These are phyloP conservation scores for Monosporascus ibericus DNA, from an alignment of 2,329 filamentous ascomycete species.

Conservation along the genomic window DNA sequence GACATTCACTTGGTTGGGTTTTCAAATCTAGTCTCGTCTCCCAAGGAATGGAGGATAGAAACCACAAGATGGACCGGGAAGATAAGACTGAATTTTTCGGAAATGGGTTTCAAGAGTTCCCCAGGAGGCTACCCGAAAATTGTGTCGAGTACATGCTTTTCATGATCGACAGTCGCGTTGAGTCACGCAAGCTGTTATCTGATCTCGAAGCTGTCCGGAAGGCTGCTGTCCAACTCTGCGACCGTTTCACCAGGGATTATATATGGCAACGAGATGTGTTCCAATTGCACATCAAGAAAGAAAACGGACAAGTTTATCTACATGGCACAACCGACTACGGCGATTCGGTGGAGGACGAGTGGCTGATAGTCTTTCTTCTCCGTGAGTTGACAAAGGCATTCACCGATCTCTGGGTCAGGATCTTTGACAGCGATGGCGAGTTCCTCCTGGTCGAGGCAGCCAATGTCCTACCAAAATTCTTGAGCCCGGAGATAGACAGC, in stretches of 20 bases:
- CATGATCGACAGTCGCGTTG: slow-evolving; percentile 53
- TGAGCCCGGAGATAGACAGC: slow-evolving; percentile 83
- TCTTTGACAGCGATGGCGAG: slow-evolving; percentile 86
- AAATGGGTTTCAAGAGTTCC: slow-evolving; percentile 25
- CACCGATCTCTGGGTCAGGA: slow-evolving; percentile 70
- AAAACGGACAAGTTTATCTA: slow-evolving; percentile 55
- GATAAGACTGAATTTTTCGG: slow-evolving; percentile 21
- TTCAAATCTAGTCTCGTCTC: neutral
- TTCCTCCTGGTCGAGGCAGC: slow-evolving; percentile 94
- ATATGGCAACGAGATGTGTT: slow-evolving; percentile 93
- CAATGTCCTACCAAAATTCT: slow-evolving; percentile 78
- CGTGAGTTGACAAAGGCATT: slow-evolving; percentile 72
- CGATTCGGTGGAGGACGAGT: slow-evolving; percentile 94
- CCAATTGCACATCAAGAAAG: slow-evolving; percentile 57
- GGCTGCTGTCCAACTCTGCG: slow-evolving; percentile 56
- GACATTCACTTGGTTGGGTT: neutral
- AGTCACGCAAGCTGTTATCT: slow-evolving; percentile 51
- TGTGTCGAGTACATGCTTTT: slow-evolving; percentile 81
- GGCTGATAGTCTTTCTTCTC: slow-evolving; percentile 88
- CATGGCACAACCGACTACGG: slow-evolving; percentile 79
- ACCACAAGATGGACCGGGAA: slow-evolving; percentile 14
- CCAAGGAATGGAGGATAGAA: neutral
- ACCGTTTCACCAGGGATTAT: slow-evolving; percentile 68
- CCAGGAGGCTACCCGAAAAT: slow-evolving; percentile 63
- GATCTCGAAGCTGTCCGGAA: slow-evolving; percentile 68